These are phyloP conservation scores for Vanrija pseudolonga DNA, from an alignment of 1,284 basidiomycete species.

Conservation along the genomic window DNA sequence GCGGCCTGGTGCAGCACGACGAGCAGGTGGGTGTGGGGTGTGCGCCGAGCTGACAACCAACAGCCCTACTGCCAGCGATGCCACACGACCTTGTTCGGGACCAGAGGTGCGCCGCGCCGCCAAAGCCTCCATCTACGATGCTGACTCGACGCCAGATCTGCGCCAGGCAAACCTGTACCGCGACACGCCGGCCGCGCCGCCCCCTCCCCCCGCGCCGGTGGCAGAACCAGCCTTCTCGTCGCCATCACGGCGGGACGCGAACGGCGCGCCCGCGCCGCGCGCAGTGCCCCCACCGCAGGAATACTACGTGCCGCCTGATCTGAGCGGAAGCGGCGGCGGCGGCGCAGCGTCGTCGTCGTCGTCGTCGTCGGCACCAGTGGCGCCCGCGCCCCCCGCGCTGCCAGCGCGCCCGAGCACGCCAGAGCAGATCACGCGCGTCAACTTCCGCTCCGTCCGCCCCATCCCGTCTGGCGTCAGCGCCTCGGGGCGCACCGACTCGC, in stretches of 20 bases:
- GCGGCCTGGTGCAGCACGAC: constrained; percentile 48
- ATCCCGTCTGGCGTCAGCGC: constrained; percentile 6
- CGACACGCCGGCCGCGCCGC: constrained; percentile 4
- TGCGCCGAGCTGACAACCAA: background rate
- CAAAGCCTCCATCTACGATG: no score
- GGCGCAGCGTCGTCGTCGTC: no score
- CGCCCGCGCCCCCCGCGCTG: background rate
- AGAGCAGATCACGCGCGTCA: constrained; percentile 26
- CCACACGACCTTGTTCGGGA: constrained; percentile 45
- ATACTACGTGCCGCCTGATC: constrained; percentile 12
- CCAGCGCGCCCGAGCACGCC: constrained; percentile 3
- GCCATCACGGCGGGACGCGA: constrained; percentile 1
- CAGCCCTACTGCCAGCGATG: constrained; percentile 47
- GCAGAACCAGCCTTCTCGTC: background rate
- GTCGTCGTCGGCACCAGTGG: background rate
- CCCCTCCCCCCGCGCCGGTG: constrained; percentile 1
- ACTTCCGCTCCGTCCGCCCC: constrained; percentile 31
- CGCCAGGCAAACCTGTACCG: constrained; percentile 29
- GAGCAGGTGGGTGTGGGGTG: constrained; percentile 20
- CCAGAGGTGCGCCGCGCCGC: constrained; percentile 28
- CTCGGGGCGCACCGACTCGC: constrained; percentile 7
- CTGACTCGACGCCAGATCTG: constrained; percentile 29
- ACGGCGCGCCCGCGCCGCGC: constrained; percentile 4
- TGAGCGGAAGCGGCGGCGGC: no score
- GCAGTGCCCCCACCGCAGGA: constrained; percentile 16